These are phyloP conservation scores for Tulasnella calospora DNA, from an alignment of 768 basidiomycete genomes.

Conservation along the genomic window DNA sequence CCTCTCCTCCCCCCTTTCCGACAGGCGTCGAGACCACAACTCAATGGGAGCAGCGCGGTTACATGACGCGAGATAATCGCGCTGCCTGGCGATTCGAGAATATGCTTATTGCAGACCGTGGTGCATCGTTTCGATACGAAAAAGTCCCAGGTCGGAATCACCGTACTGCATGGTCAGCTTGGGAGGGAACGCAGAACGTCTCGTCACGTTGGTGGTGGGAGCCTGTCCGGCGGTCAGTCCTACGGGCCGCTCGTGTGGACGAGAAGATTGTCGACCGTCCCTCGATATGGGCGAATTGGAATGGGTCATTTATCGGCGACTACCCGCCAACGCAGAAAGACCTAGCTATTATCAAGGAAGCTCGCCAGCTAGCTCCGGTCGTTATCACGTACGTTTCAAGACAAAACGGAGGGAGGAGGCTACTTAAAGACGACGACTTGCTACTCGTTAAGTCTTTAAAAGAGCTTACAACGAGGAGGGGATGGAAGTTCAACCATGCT, in stretches of 20 bases:
- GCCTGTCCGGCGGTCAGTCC: constrained; percentile 16
- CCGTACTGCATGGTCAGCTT: constrained; percentile 15
- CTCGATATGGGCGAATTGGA: constrained; percentile 9
- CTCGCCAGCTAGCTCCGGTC: constrained; percentile 32
- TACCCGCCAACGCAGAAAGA: not conserved
- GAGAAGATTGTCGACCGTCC: constrained; percentile 25
- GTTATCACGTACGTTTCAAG: constrained; percentile 42
- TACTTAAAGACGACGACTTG: constrained; percentile 37
- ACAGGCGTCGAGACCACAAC: constrained; percentile 62
- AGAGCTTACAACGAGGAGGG: constrained; percentile 36
- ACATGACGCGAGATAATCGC: constrained; percentile 54
- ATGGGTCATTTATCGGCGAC: not conserved
- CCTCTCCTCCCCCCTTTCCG: constrained; percentile 36
- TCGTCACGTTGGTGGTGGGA: constrained; percentile 21
- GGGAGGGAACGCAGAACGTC: constrained; percentile 2
- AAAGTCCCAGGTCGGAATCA: constrained; percentile 20
- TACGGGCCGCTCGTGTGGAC: constrained; percentile 9
- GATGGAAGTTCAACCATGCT: constrained; percentile 41
- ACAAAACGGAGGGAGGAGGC: constrained; percentile 46
- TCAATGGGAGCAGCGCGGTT: constrained; percentile 73
- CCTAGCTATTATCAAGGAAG: constrained; percentile 27
- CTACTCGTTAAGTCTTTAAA: constrained; percentile 37
- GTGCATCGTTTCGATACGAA: constrained; percentile 48
- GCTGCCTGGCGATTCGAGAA: constrained; percentile 71
- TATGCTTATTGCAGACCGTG: constrained; percentile 68